Conservation (phyloP, 352 stramenopile species). For the Thalassiosira hispida region DNA sequence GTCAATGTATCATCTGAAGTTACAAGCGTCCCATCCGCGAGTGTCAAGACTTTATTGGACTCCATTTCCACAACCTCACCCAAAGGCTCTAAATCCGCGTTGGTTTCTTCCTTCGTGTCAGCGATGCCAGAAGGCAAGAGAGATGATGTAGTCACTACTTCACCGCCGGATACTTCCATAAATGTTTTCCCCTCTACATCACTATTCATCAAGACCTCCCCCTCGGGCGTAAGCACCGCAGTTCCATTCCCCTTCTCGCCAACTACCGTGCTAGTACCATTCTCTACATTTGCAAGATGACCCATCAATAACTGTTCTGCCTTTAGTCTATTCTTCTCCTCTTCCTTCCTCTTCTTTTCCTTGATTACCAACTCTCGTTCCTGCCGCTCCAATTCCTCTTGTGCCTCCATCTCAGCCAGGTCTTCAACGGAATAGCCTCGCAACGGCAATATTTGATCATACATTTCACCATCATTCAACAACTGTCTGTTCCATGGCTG, state of each 20-base stretch:
- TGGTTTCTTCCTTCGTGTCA: not conserved
- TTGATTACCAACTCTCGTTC: constrained; percentile 60
- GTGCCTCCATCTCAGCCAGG: constrained; percentile 68
- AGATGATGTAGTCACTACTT: constrained; percentile 37
- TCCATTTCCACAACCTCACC: constrained; percentile 13
- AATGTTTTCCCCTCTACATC: constrained; percentile 31
- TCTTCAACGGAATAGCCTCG: constrained; percentile 79
- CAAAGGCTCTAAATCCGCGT: not conserved
- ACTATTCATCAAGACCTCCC: constrained; percentile 39
- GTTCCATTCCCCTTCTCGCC: constrained; percentile 33
- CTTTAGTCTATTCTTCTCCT: constrained; percentile 45
- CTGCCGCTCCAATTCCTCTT: constrained; percentile 62
- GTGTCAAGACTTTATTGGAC: constrained; percentile 56
- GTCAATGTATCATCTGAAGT: constrained; percentile 27
- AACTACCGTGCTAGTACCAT: constrained; percentile 37
- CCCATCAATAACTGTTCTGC: constrained; percentile 41
- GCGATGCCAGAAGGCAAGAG: constrained; percentile 32
- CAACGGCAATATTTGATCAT: constrained; percentile 72
- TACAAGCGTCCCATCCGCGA: constrained; percentile 48
- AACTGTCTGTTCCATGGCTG: constrained; percentile 71
- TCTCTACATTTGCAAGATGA: constrained; percentile 37
- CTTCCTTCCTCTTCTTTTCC: constrained; percentile 57
- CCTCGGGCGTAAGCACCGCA: constrained; percentile 34
- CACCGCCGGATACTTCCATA: constrained; percentile 47
- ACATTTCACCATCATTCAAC: constrained; percentile 73